Evolutionary conservation across 176 grass and related monocot species (phyloP), one percentile per base, ranked within the genome.

Genomic region (Bromus sterilis): DNA sequence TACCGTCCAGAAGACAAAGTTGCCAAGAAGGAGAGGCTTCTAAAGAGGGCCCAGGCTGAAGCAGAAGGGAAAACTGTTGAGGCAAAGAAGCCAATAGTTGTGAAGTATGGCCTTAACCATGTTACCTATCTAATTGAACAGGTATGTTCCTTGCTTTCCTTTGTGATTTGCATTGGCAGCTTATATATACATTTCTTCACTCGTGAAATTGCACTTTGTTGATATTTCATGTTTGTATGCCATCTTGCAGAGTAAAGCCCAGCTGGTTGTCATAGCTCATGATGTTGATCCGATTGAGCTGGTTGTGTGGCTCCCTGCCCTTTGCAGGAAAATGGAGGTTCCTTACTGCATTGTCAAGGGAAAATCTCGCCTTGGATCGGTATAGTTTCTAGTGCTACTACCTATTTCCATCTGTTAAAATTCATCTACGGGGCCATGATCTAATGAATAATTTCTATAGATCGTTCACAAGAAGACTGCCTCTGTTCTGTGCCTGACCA

Each of bases 41-140:
- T 92, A 58, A 92, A 87, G 79, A 78, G 90, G 55, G 90, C 87
- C 13, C 75, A 89, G 80, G 87, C 87, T 77, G 84, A 84, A 56
- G 57, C 11, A 35, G 90, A 92, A 76, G 86, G 90, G 16, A 92
- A 92, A 40, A 89, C 86, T 71, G 83, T 92, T 59, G 83, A 89
- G 71, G 74, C 75, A 1, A 92, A 92, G 83, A 92, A 92, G 48
- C 86, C 90, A 11, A 92, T 92, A 29, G 90, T 89, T 12, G 90
- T 92, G 34, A 92, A 92, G 44, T 92, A 89, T 80, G 90, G 83
- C 33, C 90, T 92, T 9, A 86, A 92, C 83, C 90, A 92, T 89
- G 86, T 92, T 43, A 92, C 90, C 2, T 92, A 89, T 56, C 90
- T 92, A 36, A 92, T 92, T 1, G 90, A 92, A 51, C 86, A 92